phyloP scores from a whole-genome alignment of 192 early-diverging fungal species.

The Physocladia obscura region DNA sequence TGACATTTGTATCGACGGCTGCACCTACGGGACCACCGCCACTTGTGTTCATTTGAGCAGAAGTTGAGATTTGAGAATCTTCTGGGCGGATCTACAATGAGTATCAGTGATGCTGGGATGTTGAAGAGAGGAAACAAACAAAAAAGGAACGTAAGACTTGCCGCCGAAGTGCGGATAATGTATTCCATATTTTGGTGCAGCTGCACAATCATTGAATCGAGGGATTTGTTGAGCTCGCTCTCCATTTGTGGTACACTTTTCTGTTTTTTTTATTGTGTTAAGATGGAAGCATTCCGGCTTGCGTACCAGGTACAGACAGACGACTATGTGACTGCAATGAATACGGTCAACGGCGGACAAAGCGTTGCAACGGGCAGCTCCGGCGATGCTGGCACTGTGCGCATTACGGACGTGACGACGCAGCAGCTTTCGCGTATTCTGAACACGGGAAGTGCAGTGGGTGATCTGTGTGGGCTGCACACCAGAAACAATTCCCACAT shows the following conservation, averaged over 20 bases:
- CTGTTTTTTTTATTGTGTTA: not conserved
- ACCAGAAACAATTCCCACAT: no score
- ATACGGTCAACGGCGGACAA: no score
- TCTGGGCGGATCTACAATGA: not conserved
- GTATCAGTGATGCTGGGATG: not conserved
- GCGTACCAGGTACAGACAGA: not conserved
- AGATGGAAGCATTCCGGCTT: not conserved
- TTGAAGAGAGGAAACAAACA: not conserved
- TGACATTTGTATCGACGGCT: constrained; percentile 2
- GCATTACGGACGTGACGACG: no score
- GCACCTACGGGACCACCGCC: not conserved
- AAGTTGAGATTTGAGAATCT: no score
- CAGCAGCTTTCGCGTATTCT: no score
- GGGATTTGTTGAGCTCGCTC: constrained; percentile 6
- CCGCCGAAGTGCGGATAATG: not conserved
- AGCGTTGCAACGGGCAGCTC: no score
- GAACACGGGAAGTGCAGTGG: no score
- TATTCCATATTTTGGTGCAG: constrained; percentile 11
- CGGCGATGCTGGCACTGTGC: no score
- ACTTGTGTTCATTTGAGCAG: not conserved
- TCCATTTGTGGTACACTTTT: constrained; percentile 8
- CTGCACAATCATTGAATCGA: not conserved
- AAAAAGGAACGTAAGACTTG: not conserved
- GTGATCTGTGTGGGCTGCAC: no score
- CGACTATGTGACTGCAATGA: no score